Evolutionary conservation across 805 yeast species (phyloP).

Genomic region (Schizosaccharomyces cryophilus): DNA sequence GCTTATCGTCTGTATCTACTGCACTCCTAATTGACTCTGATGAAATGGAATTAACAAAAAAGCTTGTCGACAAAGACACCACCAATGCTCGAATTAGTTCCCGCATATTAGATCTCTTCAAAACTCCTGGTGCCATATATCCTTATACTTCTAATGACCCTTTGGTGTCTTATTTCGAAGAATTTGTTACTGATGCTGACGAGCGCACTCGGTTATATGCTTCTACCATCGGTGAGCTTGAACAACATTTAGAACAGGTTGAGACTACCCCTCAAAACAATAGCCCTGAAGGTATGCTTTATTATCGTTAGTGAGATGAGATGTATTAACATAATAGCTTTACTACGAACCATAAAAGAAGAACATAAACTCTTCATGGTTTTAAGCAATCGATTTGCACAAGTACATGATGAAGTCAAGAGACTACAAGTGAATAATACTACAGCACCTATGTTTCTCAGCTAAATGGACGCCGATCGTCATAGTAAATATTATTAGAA

Average conservation of each 20-base stretch:
- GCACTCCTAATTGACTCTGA: neutral
- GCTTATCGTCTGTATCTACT: neutral
- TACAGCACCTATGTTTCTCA: neutral
- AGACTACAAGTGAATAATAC: constrained; percentile 1
- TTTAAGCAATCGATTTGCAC: constrained; percentile 44
- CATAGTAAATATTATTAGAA: neutral
- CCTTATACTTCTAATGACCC: constrained; percentile 16
- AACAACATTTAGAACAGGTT: constrained; percentile 24
- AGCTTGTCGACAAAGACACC: constrained; percentile 6
- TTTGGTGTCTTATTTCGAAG: constrained; percentile 25
- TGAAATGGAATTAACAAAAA: neutral
- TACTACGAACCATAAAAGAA: constrained; percentile 19
- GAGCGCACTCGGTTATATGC: constrained; percentile 26
- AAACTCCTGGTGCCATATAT: constrained; percentile 9
- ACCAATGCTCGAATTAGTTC: neutral
- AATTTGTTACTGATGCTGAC: constrained; percentile 18
- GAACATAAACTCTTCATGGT: constrained; percentile 47
- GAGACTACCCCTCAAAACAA: constrained; percentile 3
- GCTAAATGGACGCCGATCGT: neutral
- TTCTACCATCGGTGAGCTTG: constrained; percentile 24
- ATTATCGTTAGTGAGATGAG: neutral
- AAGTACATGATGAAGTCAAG: constrained; percentile 28
- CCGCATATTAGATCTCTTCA: neutral
- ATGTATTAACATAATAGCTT: constrained; percentile 1
- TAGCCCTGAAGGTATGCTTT: neutral